Percentiles rank a stretch among this genome's conserved stretches.
Conservation (phyloP, 345 rosid species). For the Dipteronia sinensis region DNA sequence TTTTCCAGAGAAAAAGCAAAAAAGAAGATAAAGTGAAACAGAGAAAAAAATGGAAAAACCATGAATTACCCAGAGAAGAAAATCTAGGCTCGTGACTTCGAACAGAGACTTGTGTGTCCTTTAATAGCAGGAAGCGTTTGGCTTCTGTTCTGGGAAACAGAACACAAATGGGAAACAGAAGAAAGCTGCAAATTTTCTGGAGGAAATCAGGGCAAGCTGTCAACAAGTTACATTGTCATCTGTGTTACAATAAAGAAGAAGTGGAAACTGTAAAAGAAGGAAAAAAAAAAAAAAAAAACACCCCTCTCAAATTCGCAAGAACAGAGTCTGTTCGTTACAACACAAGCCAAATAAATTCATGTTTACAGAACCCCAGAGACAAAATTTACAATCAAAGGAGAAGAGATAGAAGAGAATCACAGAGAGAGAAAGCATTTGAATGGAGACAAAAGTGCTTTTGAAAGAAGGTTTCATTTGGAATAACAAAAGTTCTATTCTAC, state of each 20-base stretch:
- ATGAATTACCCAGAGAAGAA: conserved; percentile 7
- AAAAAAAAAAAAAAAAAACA: no score
- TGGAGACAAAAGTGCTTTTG: conserved; percentile 4
- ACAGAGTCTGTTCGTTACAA: not conserved
- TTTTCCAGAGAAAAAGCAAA: not conserved
- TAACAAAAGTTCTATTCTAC: no score
- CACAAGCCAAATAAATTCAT: not conserved
- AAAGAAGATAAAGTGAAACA: not conserved
- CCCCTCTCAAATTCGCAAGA: conserved; percentile 8
- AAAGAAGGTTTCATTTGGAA: not conserved
- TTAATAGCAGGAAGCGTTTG: not conserved
- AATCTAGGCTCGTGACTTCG: not conserved
- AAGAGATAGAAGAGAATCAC: not conserved
- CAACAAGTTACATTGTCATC: not conserved
- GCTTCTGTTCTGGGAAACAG: not conserved
- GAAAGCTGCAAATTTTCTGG: not conserved
- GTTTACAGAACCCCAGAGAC: not conserved
- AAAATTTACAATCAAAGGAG: not conserved
- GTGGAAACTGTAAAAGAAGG: not conserved
- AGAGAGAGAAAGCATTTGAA: not conserved
- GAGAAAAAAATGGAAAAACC: not conserved
- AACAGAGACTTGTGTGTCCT: not conserved
- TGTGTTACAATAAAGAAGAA: not conserved
- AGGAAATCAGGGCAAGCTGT: not conserved
- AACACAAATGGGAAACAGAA: not conserved